These are phyloP conservation scores for Diaporthe humulicola DNA, from an alignment of 2,329 filamentous ascomycete genomes.

Conservation along the genomic window DNA sequence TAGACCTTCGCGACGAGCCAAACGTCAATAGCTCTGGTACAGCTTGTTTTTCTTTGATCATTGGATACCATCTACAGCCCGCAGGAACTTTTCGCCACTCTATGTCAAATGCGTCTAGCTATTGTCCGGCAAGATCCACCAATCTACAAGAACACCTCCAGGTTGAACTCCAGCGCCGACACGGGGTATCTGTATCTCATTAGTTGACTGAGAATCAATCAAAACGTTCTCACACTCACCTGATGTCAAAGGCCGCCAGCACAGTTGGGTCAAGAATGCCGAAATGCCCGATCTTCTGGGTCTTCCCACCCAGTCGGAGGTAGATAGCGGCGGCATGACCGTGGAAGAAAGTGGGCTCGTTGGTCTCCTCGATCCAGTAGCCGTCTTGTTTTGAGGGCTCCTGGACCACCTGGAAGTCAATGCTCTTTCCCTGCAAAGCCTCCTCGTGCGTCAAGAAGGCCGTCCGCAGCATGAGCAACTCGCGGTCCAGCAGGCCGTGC, in stretches of 20 bases:
- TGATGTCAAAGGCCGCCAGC: conserved; percentile 92
- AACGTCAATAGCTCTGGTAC: neutral
- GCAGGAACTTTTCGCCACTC: conserved; percentile 2
- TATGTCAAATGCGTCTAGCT: neutral
- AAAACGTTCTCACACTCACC: conserved; percentile 59
- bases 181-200: conserved; percentile 79
- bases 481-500: conserved; percentile 90
- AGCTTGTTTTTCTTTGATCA: neutral
- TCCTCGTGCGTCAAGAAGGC: conserved; percentile 85
- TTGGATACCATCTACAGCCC: conserved; percentile 15
- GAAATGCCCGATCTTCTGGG: conserved; percentile 85
- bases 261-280: conserved; percentile 95
- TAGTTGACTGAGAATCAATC: conserved; percentile 8
- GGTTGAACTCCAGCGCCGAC: conserved; percentile 93
- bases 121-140: neutral
- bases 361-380: conserved; percentile 95
- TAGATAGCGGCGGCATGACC: conserved; percentile 91
- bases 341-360: conserved; percentile 91
- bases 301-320: conserved; percentile 80
- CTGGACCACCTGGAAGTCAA: conserved; percentile 66
- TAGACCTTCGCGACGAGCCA: neutral
- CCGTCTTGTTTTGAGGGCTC: conserved; percentile 73
- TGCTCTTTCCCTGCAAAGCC: conserved; percentile 65
- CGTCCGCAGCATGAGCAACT: conserved; percentile 92
- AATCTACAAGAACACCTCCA: conserved; percentile 86